Conservation (phyloP, 1,284 basidiomycete genomes). For the Schizophyllum commune region DNA sequence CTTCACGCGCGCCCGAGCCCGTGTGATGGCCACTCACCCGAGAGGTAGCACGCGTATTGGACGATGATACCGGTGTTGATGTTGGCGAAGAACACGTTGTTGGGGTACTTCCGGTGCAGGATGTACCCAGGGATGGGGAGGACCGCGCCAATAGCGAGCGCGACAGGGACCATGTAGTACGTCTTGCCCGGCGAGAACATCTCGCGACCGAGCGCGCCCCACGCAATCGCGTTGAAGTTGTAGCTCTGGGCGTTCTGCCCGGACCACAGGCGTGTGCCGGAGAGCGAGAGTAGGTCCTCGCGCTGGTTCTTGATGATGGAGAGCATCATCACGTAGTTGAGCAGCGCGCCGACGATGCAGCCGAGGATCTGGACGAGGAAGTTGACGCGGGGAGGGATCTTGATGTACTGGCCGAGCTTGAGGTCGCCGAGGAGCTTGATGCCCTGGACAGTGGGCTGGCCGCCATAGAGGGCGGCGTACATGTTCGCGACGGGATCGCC, state of each 20-base stretch:
- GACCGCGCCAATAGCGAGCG: slow-evolving; percentile 10
- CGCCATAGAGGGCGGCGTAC: not conserved
- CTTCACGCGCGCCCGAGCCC: not conserved
- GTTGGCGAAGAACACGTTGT: slow-evolving; percentile 12
- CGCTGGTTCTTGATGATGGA: slow-evolving; percentile 10
- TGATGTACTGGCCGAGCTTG: slow-evolving; percentile 72
- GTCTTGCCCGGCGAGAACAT: slow-evolving; percentile 13
- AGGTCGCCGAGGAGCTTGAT: slow-evolving; percentile 48
- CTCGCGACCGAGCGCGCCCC: slow-evolving; percentile 13
- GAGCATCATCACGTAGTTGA: slow-evolving; percentile 15
- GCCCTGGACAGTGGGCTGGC: slow-evolving; percentile 8
- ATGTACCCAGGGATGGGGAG: slow-evolving; percentile 11
- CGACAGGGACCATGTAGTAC: slow-evolving; percentile 29
- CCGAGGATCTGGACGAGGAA: slow-evolving; percentile 64
- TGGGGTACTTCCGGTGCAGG: slow-evolving; percentile 12
- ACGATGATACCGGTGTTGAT: slow-evolving; percentile 13
- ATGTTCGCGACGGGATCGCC: slow-evolving; percentile 32
- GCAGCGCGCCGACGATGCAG: slow-evolving; percentile 8
- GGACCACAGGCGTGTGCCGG: slow-evolving; percentile 13
- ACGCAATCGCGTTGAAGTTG: slow-evolving; percentile 18
- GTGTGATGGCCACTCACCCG: slow-evolving; percentile 20
- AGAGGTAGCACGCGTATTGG: slow-evolving; percentile 31
- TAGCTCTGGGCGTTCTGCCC: slow-evolving; percentile 14
- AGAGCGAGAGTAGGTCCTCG: slow-evolving; percentile 9
- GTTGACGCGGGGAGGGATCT: slow-evolving; percentile 67